A percentile compares a stretch with the other conserved stretches of the same genome.
phyloP scores from a whole-genome alignment of 2,329 filamentous ascomycete genomes.

The Fusarium haematococcum region DNA sequence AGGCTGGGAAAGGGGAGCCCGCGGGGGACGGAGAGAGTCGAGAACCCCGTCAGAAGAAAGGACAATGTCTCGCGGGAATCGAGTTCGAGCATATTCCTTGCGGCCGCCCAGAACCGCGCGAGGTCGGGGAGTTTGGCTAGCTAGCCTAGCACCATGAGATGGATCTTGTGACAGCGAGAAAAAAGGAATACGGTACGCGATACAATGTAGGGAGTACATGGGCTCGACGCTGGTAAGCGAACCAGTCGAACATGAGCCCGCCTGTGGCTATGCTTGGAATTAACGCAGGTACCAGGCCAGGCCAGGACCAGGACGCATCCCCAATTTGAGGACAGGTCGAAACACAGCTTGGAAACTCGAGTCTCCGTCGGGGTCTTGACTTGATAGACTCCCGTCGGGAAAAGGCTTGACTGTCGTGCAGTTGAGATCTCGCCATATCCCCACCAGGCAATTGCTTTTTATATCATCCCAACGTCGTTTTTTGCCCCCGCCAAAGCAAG shows the following conservation, averaged over 20 bases:
- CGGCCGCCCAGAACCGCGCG: constrained; percentile 1
- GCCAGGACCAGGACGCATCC: neutral
- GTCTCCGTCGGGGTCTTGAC: neutral
- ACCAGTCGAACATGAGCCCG: constrained; percentile 11
- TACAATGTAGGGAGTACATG: neutral
- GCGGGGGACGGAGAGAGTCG: neutral
- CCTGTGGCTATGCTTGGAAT: constrained; percentile 4
- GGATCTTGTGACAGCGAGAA: constrained; percentile 3
- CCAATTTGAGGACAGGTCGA: neutral
- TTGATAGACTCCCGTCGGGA: neutral
- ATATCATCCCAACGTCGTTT: neutral
- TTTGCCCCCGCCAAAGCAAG: neutral
- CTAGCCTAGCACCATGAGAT: constrained; percentile 4
- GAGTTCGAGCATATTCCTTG: constrained; percentile 25
- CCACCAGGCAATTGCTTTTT: constrained; percentile 9
- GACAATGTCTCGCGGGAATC: neutral
- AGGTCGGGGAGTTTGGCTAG: constrained; percentile 24
- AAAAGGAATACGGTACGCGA: constrained; percentile 8
- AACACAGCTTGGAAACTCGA: neutral
- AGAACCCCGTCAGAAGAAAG: constrained; percentile 3
- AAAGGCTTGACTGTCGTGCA: neutral
- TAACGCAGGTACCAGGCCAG: constrained; percentile 34
- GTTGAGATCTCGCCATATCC: constrained; percentile 8
- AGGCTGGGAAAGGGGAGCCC: constrained; percentile 16
- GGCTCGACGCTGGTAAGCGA: constrained; percentile 3